Base-by-base conservation (phyloP, 1,284 basidiomycete species). In the Inonotus obliquus region DNA sequence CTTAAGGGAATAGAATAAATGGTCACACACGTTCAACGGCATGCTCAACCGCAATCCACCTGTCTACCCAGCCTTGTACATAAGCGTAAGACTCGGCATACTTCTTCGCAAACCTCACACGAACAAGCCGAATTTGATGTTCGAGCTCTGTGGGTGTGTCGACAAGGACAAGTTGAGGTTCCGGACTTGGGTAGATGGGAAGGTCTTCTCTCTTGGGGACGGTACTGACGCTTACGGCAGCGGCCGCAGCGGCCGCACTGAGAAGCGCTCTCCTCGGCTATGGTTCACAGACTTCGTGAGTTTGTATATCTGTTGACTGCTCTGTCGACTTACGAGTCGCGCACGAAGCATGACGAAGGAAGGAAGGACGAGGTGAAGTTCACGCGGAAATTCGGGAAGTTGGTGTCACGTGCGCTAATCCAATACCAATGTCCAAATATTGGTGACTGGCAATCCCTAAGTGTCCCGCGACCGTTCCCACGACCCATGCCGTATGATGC, bases 31-130 rank as follows among this genome's bases (percentile, higher is more conserved):
- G 76, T 78, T 96, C 93, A 47, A 94, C 86, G 17, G 82, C 80
- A 66, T 89, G 81, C 71, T 96, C 93, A 51, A 94, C 79, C 23
- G 81, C 82, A 68, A 96, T 91, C 92, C 92, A 95, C 65, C 77
- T 79, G 23, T 84, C 82, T 10, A 95, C 82, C 48, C 86, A 82
- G 1, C 78, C 80, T 67, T 92, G 89, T 41, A 93, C 85, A 54
- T 83, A 80, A 1, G 78, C 76, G 64, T 85, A 82, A 14, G 83
- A 82, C 23, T 85, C 79, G 6, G 73, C 69, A 68, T 87, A 82
- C 4, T 80, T 79, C 1, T 78, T 73, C 25, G 80, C 82, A 1
- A 83, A 77, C 25, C 82, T 75, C 65, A 82, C 78, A 61, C 93
- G 81, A 5, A 79, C 84, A 38, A 79, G 76, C 29, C 89, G 85